Conservation (phyloP, 768 basidiomycete genomes). For the Austroboletus eburneus region DNA sequence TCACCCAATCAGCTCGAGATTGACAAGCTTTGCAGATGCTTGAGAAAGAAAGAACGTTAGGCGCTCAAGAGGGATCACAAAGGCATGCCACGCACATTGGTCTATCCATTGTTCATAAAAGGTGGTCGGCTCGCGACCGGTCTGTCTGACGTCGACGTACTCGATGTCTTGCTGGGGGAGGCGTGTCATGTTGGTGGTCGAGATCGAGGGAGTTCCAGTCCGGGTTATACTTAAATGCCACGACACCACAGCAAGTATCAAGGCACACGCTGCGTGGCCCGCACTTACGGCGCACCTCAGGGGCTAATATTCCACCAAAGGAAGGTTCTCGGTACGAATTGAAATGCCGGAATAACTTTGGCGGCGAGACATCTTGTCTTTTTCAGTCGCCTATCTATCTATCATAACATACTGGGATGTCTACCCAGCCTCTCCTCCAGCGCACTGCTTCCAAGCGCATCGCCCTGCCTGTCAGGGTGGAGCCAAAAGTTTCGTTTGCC, state of each 20-base stretch:
- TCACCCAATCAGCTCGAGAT: conserved; percentile 46
- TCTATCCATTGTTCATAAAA: conserved; percentile 53
- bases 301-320: conserved; percentile 17
- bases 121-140: conserved; percentile 22
- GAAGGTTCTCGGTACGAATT: not conserved
- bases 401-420: conserved; percentile 50
- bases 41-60: not conserved
- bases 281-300: conserved; percentile 1
- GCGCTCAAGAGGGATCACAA: conserved; percentile 1
- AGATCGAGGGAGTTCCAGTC: not conserved
- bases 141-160: conserved; percentile 20
- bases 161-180: conserved; percentile 19
- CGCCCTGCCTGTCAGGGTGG: conserved; percentile 90
- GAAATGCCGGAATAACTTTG: conserved; percentile 12
- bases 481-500: conserved; percentile 93
- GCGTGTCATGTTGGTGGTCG: conserved; percentile 15
- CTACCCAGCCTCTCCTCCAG: conserved; percentile 95
- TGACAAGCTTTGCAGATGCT: conserved; percentile 53
- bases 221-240: conserved; percentile 6
- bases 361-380: not conserved
- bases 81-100: conserved; percentile 35
- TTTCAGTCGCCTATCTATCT: not conserved
- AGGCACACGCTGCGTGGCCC: too few relatives aligned
- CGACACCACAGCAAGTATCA: conserved; percentile 10
- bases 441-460: conserved; percentile 92